Conservation (phyloP, 2,329 filamentous ascomycete genomes). For the Colletotrichum lupini region DNA sequence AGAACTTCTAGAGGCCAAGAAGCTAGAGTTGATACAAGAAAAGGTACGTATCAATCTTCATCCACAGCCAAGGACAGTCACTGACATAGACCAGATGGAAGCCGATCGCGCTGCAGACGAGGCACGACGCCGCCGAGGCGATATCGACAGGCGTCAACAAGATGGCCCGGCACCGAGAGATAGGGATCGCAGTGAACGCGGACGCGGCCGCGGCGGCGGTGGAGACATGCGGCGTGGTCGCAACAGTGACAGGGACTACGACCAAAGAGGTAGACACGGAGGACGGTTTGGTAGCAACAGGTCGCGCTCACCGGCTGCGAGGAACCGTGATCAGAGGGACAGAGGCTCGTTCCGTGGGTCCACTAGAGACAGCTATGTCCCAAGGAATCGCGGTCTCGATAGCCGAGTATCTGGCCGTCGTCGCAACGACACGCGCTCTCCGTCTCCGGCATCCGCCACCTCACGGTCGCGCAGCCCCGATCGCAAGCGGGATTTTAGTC, state of each 20-base stretch:
- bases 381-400: conserved; percentile 57
- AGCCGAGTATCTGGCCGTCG: conserved; percentile 55
- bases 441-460: conserved; percentile 43
- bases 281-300: conserved; percentile 57
- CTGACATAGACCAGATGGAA: conserved; percentile 70
- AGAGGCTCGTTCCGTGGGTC: conserved; percentile 50
- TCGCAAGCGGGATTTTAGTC: conserved; percentile 43
- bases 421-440: conserved; percentile 47
- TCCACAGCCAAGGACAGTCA: background rate
- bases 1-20: conserved; percentile 95
- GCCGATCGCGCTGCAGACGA: conserved; percentile 85
- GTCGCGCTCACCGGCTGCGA: conserved; percentile 60
- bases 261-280: conserved; percentile 54
- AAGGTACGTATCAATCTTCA: conserved; percentile 69
- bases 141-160: conserved; percentile 76
- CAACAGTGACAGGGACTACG: conserved; percentile 62
- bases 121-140: conserved; percentile 76
- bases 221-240: conserved; percentile 65
- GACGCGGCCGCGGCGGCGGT: conserved; percentile 56
- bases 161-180: conserved; percentile 76
- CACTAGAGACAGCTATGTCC: conserved; percentile 64
- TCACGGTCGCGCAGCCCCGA: conserved; percentile 46
- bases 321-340: conserved; percentile 55
- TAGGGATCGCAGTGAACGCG: conserved; percentile 67
- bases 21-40: conserved; percentile 92